Base-by-base conservation (phyloP, 495 filamentous ascomycete genomes). In the Penicillium bovifimosum region DNA sequence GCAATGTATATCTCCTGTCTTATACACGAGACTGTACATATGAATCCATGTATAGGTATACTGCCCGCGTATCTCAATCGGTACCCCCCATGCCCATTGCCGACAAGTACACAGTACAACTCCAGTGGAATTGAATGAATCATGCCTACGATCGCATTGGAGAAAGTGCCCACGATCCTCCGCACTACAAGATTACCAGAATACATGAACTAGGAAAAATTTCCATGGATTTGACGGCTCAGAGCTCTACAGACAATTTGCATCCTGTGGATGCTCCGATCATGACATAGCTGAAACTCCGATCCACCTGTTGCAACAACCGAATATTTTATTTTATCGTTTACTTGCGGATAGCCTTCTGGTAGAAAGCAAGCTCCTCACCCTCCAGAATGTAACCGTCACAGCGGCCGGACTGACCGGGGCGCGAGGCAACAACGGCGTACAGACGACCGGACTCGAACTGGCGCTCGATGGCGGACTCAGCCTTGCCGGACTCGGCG, bases 321-420 rank as follows among this genome's bases (percentile, higher is more conserved):
- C 56, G 48, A 50, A 50, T 50, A 50, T 68, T 71, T 65, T 66
- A 62, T 60, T 66, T 65, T 61, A 58, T 59, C 64, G 63, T 80
- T 81, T 96, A 97, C 84, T 93, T 96, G 84, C 92, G 86, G 76
- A 97, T 86, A 73, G 88, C 91, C 78, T 84, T 84, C 84, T 93
- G 90, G 88, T 99, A 99, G 88, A 99, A 99, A 73, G 88, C 87
- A 62, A 99, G 78, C 85, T 99, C 93, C 68, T 99, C 93, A 62
- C 93, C 93, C 86, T 99, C 93, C 55, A 99, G 81, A 71, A 99
- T 86, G 81, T 99, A 99, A 53, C 93, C 93, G 74, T 99, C 93
- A 57, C 80, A 79, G 73, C 93, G 91, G 62, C 93, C 93, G 71
- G 87, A 90, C 88, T 99, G 93, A 63, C 93, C 93, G 47, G 93